phyloP scores from a whole-genome alignment of 1,284 basidiomycete genomes.

The Inonotus hispidus region DNA sequence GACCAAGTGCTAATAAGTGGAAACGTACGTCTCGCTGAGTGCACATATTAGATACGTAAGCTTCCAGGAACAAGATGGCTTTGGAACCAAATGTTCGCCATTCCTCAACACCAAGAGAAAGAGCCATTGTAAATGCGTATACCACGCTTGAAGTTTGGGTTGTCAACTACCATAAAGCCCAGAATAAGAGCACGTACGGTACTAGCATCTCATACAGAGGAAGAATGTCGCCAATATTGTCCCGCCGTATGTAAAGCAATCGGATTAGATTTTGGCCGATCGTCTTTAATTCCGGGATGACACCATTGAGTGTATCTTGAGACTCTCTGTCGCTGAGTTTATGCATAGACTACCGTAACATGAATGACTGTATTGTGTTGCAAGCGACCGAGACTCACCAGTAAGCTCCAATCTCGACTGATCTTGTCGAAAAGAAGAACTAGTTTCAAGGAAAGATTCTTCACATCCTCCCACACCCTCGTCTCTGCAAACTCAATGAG shows the following conservation, averaged over 20 bases:
- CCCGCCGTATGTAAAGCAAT: background rate
- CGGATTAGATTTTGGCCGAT: background rate
- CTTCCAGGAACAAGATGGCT: background rate
- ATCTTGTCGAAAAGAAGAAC: background rate
- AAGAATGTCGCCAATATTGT: background rate
- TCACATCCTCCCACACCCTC: background rate
- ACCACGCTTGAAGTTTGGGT: background rate
- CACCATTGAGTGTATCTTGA: background rate
- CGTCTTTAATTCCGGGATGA: background rate
- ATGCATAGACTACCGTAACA: background rate
- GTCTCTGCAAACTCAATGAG: background rate
- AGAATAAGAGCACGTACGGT: background rate
- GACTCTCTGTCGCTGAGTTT: background rate
- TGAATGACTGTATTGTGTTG: background rate
- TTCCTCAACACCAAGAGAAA: background rate
- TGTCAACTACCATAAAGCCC: background rate
- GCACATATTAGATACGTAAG: background rate
- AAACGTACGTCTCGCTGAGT: background rate
- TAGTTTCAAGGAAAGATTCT: constrained; percentile 6
- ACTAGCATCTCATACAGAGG: background rate
- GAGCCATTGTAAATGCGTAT: background rate
- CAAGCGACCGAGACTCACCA: background rate
- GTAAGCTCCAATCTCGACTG: background rate
- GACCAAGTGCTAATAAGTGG: background rate
- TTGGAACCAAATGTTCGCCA: background rate